phyloP scores from a whole-genome alignment of 2,329 filamentous ascomycete species.

The Tolypocladium endophyticum region DNA sequence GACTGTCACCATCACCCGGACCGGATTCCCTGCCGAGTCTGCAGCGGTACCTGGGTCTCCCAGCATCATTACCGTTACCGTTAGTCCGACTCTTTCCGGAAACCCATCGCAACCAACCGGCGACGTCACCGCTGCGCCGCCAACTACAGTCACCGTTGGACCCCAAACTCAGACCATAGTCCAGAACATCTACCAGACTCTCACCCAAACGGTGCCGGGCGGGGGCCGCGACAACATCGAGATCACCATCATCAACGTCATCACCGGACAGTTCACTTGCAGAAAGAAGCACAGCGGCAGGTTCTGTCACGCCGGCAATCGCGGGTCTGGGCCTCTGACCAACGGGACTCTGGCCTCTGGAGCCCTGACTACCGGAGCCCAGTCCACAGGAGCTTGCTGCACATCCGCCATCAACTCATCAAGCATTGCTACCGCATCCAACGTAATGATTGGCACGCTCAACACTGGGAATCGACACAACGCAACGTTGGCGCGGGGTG shows the following conservation, averaged over 20 bases:
- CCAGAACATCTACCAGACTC: constrained; percentile 8
- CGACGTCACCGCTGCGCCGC: constrained; percentile 13
- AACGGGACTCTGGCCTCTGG: background rate
- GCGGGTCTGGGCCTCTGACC: constrained; percentile 1
- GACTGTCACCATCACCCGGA: constrained; percentile 7
- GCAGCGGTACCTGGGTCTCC: background rate
- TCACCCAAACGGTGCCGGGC: constrained; percentile 11
- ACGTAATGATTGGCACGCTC: constrained; percentile 23
- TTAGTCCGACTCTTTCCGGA: background rate
- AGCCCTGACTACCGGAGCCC: constrained; percentile 3
- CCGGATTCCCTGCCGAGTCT: background rate
- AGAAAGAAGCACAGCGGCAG: constrained; percentile 14
- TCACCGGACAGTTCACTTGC: constrained; percentile 18
- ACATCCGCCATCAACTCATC: constrained; percentile 13
- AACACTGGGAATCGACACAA: background rate
- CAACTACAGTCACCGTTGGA: constrained; percentile 8
- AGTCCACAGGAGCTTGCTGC: constrained; percentile 6
- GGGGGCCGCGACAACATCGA: constrained; percentile 16
- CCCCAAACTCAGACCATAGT: constrained; percentile 5
- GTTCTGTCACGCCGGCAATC: constrained; percentile 10
- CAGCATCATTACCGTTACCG: background rate
- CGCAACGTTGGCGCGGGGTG: background rate
- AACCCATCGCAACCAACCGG: background rate
- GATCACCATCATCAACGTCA: constrained; percentile 18
- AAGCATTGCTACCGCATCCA: constrained; percentile 22